phyloP scores from a whole-genome alignment of 805 yeast genomes.

The Pichia manshurica region DNA sequence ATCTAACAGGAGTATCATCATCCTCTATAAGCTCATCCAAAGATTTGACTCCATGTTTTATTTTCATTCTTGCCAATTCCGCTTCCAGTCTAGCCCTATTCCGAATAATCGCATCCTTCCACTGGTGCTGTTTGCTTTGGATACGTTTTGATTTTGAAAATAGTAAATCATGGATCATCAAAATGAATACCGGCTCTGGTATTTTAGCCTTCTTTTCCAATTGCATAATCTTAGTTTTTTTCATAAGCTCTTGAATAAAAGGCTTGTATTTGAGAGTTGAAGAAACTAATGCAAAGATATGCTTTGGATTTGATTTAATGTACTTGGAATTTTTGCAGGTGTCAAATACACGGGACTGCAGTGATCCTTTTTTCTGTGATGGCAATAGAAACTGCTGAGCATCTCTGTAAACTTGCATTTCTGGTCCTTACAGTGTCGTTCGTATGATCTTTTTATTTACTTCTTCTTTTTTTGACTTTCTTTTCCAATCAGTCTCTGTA shows the following conservation, averaged over 20 bases:
- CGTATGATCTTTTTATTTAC: too few species aligned
- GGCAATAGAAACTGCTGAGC: slow-evolving; percentile 36
- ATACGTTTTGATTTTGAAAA: slow-evolving; percentile 73
- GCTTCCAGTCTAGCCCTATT: slow-evolving; percentile 79
- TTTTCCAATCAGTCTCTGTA: too few species aligned
- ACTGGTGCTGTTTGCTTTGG: slow-evolving; percentile 82
- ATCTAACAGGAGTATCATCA: slow-evolving; percentile 68
- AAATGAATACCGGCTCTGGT: slow-evolving; percentile 47
- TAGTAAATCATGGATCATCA: slow-evolving; percentile 76
- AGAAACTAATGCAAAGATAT: slow-evolving; percentile 75
- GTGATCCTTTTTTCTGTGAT: slow-evolving; percentile 45
- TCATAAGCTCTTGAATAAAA: slow-evolving; percentile 56
- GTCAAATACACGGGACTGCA: slow-evolving; percentile 48
- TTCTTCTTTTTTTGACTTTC: too few species aligned
- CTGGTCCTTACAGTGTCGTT: too few species aligned
- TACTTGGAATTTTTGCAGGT: slow-evolving; percentile 38
- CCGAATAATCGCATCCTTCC: slow-evolving; percentile 72
- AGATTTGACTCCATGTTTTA: slow-evolving; percentile 60
- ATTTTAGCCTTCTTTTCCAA: slow-evolving; percentile 42
- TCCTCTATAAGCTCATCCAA: slow-evolving; percentile 49
- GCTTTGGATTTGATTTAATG: slow-evolving; percentile 68
- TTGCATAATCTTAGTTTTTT: slow-evolving; percentile 59
- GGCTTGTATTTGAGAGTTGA: slow-evolving; percentile 71
- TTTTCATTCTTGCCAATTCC: slow-evolving; percentile 70
- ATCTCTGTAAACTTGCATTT: slow-evolving; percentile 39